Base-by-base conservation (phyloP, 305 asterid species). In the Stenogyne calaminthoides region DNA sequence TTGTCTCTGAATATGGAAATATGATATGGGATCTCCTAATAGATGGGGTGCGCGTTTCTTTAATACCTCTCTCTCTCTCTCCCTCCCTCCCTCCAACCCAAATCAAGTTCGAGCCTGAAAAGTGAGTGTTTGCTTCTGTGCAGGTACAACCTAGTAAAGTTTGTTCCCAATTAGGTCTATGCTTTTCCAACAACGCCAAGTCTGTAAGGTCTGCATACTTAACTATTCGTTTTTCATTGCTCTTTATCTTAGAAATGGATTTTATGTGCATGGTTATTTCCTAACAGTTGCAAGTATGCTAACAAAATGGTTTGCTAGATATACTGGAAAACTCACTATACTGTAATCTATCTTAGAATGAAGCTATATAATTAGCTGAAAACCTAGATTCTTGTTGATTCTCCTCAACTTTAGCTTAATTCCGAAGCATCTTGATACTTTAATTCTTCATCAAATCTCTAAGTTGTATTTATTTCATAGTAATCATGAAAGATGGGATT, bases 21-120 rank as follows among this genome's bases (percentile, higher is more conserved):
- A 81, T 85, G 92, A 88, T 94, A 63, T 94, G 98, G 99, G 93
- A 94, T 65, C 96, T 91, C 64, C 88, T 94, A 4, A 73, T 90
- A 27, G 49, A 87, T 34, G 98, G 97, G 88, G 98, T 93, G 65
- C 36, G 87, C 61, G 42, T 60, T 27, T n/a, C 57, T 71, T 57
- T 75, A 29, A 19, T 47, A 70, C 7, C 56, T 40, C n/a, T 29
- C 54, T 64, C 36, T 71, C 58, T 63, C n/a, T 12, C 37, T 16
- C 49, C 42, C 51, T 49, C 62, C 7, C 56, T 49, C 60, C 7
- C 49, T n/a, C n/a, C 40, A 46, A 16, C 29, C 51, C 40, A 55
- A 72, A 42, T 55, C 46, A 42, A 71, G 72, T 51, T 74, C 70
- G 12, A 15, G 3, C 7, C 52, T 3, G 57, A 46, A 69, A 78